These are phyloP conservation scores for Prunella vulgaris DNA, from an alignment of 257 asterid species.

Conservation along the genomic window DNA sequence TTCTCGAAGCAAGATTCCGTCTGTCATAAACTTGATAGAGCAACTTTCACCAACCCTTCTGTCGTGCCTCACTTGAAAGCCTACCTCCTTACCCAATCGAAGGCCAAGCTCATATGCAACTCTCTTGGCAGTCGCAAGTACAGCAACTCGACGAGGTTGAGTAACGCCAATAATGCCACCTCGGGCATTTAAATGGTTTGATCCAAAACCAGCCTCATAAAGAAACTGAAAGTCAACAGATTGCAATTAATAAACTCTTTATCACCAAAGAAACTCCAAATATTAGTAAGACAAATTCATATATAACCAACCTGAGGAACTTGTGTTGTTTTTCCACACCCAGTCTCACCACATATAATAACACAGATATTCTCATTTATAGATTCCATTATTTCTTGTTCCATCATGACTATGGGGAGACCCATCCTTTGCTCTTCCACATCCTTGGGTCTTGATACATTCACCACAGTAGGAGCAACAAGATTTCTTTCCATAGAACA, in stretches of 20 bases:
- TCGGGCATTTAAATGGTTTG: conserved; percentile 34
- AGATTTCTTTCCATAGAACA: conserved; percentile 26
- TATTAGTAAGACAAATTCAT: not conserved
- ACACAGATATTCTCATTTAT: conserved; percentile 59
- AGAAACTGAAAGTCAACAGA: conserved; percentile 62
- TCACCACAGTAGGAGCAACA: conserved; percentile 58
- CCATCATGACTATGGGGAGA: conserved; percentile 96
- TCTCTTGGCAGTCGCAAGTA: conserved; percentile 94
- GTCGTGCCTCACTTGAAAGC: conserved; percentile 97
- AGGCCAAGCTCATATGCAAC: conserved; percentile 91
- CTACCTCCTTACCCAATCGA: conserved; percentile 84
- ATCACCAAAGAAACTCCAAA: not conserved
- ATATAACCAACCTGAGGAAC: conserved; percentile 81
- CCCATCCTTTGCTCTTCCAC: conserved; percentile 66
- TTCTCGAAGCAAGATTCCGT: conserved; percentile 97
- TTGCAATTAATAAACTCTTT: not conserved
- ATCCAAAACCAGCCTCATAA: conserved; percentile 86
- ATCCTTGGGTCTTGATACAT: conserved; percentile 67
- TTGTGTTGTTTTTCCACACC: conserved; percentile 98
- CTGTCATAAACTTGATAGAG: conserved; percentile 96
- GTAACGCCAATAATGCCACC: conserved; percentile 93
- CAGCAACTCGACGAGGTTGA: conserved; percentile 98
- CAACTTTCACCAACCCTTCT: conserved; percentile 73
- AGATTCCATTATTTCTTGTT: conserved; percentile 98
- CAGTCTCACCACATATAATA: conserved; percentile 94